A percentile compares a stretch with the other conserved stretches of the same genome.
These are phyloP conservation scores for Gynochthodes officinalis DNA, from an alignment of 257 asterid genomes.

Conservation along the genomic window DNA sequence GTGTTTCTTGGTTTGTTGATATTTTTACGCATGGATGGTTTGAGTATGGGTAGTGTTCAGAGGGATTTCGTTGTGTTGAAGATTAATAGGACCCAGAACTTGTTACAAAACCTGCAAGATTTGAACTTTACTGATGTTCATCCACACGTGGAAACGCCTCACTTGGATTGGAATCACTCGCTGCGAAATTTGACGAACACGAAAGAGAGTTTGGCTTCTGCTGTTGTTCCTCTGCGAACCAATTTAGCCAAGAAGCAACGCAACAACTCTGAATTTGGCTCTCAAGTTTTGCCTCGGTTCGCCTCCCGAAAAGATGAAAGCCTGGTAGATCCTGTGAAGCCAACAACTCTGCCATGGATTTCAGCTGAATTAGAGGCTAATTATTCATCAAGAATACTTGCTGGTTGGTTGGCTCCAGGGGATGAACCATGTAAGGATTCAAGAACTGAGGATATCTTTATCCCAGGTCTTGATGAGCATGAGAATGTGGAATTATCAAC, in stretches of 20 bases:
- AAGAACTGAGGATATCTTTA: constrained; percentile 44
- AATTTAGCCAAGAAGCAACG: constrained; percentile 19
- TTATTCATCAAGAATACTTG: constrained; percentile 54
- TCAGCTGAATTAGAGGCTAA: constrained; percentile 52
- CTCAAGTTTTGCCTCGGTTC: constrained; percentile 25
- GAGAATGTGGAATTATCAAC: constrained; percentile 38
- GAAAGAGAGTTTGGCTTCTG: constrained; percentile 21
- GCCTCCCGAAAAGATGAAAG: constrained; percentile 4
- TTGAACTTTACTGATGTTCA: constrained; percentile 26
- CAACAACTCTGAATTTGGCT: constrained; percentile 24
- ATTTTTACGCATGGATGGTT: constrained; percentile 49
- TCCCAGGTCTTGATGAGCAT: constrained; percentile 50
- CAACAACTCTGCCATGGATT: constrained; percentile 51
- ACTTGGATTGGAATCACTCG: constrained; percentile 28
- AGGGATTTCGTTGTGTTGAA: constrained; percentile 36
- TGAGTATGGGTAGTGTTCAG: constrained; percentile 27
- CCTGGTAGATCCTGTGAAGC: constrained; percentile 9
- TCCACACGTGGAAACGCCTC: constrained; percentile 16
- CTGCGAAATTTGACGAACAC: constrained; percentile 25
- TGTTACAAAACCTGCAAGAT: constrained; percentile 28
- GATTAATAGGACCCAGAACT: constrained; percentile 26
- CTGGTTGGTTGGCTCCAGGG: constrained; percentile 59
- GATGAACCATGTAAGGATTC: constrained; percentile 71
- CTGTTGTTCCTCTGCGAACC: constrained; percentile 18
- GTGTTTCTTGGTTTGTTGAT: constrained; percentile 54